phyloP scores from a whole-genome alignment of 202 grass and related monocot genomes.

The Brachypodium distachyon region DNA sequence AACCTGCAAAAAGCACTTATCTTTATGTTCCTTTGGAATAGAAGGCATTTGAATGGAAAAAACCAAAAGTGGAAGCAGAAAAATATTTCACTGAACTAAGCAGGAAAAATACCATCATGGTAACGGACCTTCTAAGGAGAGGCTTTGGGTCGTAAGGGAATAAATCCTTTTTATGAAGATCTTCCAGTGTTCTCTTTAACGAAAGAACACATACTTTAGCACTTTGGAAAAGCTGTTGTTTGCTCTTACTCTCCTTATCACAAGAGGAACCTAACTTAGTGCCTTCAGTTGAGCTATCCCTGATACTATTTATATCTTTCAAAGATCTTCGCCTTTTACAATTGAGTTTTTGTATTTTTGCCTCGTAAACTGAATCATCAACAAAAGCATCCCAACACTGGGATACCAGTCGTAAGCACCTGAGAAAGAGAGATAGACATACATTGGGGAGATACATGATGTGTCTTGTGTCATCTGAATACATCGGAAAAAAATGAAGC shows the following conservation, averaged over 20 bases:
- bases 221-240: conserved; percentile 36
- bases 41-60: not conserved
- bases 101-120: not conserved
- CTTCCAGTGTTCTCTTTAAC: conserved; percentile 69
- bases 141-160: conserved; percentile 90
- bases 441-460: not conserved
- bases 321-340: conserved; percentile 61
- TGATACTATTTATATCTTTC: conserved; percentile 17
- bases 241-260: conserved; percentile 4
- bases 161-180: conserved; percentile 66
- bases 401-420: conserved; percentile 68
- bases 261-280: not conserved
- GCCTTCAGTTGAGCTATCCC: conserved; percentile 9
- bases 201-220: conserved; percentile 76
- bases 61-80: not conserved
- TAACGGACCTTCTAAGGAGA: conserved; percentile 66
- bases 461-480: not conserved
- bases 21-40: not conserved
- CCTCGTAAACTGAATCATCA: conserved; percentile 42
- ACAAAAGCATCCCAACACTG: conserved; percentile 65
- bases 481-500: not conserved
- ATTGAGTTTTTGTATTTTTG: conserved; percentile 21
- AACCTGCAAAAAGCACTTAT: conserved; percentile 40
- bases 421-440: conserved; percentile 10
- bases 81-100: not conserved